phyloP scores from a whole-genome alignment of 2,329 filamentous ascomycete species.

The Clonostachys solani region DNA sequence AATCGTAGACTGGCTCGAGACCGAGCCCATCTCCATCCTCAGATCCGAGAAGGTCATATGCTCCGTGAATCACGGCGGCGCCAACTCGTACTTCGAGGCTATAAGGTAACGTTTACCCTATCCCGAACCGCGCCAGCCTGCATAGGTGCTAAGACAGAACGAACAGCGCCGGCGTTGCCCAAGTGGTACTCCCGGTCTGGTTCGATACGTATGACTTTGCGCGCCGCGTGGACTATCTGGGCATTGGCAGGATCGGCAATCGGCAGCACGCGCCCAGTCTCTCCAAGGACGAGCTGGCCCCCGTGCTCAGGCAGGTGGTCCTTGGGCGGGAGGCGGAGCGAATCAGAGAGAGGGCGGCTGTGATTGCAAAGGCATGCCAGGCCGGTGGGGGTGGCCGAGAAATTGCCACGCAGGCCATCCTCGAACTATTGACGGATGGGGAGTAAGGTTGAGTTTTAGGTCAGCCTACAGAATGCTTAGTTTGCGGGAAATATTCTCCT shows the following conservation, averaged over 20 bases:
- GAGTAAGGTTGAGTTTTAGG: no score
- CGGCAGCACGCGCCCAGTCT: background rate
- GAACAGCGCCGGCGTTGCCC: slow-evolving; percentile 35
- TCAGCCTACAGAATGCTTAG: no score
- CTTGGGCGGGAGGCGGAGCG: background rate
- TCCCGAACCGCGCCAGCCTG: no score
- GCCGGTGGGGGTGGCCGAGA: no score
- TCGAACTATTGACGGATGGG: no score
- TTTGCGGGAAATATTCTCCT: no score
- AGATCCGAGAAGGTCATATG: slow-evolving; percentile 29
- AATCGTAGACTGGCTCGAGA: slow-evolving; percentile 31
- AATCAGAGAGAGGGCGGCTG: no score
- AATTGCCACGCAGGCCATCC: no score
- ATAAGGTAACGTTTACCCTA: slow-evolving; percentile 19
- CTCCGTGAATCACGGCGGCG: slow-evolving; percentile 40
- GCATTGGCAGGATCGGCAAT: slow-evolving; percentile 26
- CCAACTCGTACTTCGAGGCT: slow-evolving; percentile 35
- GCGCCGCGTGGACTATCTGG: slow-evolving; percentile 33
- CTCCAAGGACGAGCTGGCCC: background rate
- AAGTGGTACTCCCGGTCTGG: slow-evolving; percentile 39
- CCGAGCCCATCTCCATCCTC: slow-evolving; percentile 29
- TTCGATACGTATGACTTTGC: slow-evolving; percentile 41
- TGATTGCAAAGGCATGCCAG: no score
- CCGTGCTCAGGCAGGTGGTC: background rate
- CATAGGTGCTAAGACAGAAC: background rate